phyloP scores from a whole-genome alignment of 2,329 filamentous ascomycete genomes.

The Sporothrix globosa region DNA sequence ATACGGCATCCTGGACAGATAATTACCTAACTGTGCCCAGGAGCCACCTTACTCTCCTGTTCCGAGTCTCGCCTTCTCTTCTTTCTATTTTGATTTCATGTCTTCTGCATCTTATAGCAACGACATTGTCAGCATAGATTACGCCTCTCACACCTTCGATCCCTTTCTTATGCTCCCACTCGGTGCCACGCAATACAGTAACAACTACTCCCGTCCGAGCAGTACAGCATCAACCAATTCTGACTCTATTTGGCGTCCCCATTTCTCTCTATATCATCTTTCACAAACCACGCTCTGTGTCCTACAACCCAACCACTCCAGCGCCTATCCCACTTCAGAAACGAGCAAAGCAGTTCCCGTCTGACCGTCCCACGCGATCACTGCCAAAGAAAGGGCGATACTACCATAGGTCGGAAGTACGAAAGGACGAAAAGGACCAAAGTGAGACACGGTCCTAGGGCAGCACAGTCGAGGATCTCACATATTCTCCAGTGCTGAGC shows the following conservation, averaged over 20 bases:
- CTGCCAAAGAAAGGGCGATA: not conserved
- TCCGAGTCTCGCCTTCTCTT: not conserved
- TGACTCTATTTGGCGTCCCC: not conserved
- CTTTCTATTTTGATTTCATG: not conserved
- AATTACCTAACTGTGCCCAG: slow-evolving; percentile 11
- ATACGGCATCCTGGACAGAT: slow-evolving; percentile 13
- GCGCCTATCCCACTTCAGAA: not conserved
- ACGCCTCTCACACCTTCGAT: not conserved
- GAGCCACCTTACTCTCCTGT: not conserved
- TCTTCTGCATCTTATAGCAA: not conserved
- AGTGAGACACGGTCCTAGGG: not conserved
- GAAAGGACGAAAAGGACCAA: not conserved
- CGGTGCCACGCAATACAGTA: slow-evolving; percentile 7
- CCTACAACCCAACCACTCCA: not conserved
- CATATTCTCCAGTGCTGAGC: not conserved
- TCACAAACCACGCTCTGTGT: not conserved
- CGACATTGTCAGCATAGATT: not conserved
- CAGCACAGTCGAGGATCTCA: not conserved
- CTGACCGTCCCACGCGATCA: slow-evolving; percentile 3
- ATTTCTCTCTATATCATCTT: not conserved
- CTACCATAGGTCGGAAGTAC: not conserved
- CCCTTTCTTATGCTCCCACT: not conserved
- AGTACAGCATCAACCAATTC: slow-evolving; percentile 8
- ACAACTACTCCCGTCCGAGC: not conserved
- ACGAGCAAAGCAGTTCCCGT: not conserved